A percentile compares a stretch with the other conserved stretches of the same genome.
Conservation (phyloP, 2,329 filamentous ascomycete species). For the Paecilomyces variotii region DNA sequence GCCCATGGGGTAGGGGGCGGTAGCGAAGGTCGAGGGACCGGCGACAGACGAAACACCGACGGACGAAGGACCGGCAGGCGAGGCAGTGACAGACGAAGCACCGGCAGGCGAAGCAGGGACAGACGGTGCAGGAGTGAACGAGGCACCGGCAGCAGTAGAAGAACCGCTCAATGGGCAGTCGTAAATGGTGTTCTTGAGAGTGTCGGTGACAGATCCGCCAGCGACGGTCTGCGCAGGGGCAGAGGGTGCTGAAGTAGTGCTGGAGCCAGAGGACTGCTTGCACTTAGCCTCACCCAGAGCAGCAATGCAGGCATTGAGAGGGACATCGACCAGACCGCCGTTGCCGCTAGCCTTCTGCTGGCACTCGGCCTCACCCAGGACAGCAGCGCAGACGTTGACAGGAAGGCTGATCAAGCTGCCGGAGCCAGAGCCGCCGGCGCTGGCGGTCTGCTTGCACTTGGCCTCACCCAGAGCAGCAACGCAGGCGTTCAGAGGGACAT, state of each 20-base stretch:
- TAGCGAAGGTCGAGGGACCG: slow-evolving; percentile 3
- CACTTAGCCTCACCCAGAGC: background rate
- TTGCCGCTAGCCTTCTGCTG: background rate
- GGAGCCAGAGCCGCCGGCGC: slow-evolving; percentile 2
- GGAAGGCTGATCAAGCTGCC: background rate
- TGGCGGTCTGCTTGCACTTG: background rate
- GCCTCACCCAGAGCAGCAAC: background rate
- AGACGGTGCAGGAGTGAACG: background rate
- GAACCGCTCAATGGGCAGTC: background rate
- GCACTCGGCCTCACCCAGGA: background rate
- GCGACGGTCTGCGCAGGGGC: background rate
- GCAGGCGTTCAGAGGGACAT: background rate
- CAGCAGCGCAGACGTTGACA: background rate
- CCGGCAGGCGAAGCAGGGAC: background rate
- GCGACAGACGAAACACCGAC: background rate
- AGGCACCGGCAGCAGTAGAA: too few species aligned
- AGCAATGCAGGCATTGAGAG: background rate
- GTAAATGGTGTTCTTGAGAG: background rate
- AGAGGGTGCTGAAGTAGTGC: background rate
- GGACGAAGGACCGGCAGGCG: background rate
- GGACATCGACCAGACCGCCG: background rate
- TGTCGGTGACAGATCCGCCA: background rate
- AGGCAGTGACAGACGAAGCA: background rate
- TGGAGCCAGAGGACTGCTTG: background rate
- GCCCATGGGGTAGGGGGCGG: background rate